Evolutionary conservation across 306 rosid species (phyloP).

Genomic region (Prunus fruticosa): DNA sequence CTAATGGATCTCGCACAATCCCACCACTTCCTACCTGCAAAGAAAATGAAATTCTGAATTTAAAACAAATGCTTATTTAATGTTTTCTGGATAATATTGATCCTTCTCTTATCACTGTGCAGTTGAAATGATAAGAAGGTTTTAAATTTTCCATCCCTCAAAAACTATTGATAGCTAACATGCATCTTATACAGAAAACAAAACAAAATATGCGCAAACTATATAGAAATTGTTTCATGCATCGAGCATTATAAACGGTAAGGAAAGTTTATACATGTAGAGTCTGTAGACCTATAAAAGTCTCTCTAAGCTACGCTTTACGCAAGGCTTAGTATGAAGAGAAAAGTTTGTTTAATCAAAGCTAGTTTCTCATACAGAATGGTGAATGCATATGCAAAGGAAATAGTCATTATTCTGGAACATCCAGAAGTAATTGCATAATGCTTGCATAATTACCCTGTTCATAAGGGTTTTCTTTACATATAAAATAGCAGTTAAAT

Average conservation of each 20-base stretch:
- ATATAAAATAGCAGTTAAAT: background rate
- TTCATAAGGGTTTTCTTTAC: background rate
- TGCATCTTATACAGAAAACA: background rate
- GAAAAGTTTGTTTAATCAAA: background rate
- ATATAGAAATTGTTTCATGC: background rate
- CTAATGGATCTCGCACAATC: conserved; percentile 48
- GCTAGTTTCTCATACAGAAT: background rate
- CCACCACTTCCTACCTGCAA: conserved; percentile 58
- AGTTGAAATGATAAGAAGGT: background rate
- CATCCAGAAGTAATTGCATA: background rate
- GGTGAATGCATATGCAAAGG: background rate
- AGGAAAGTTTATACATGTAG: background rate
- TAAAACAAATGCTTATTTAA: background rate
- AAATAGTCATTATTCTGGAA: background rate
- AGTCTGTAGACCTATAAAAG: background rate
- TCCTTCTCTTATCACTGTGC: background rate
- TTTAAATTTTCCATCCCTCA: background rate
- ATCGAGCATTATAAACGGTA: background rate
- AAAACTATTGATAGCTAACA: background rate
- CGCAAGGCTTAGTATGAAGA: background rate
- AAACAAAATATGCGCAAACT: background rate
- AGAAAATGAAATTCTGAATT: background rate
- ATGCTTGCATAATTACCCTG: background rate
- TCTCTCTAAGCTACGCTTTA: background rate
- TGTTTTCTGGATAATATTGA: background rate